Conservation (phyloP, 768 basidiomycete species). For the Mycena sanguinolenta region DNA sequence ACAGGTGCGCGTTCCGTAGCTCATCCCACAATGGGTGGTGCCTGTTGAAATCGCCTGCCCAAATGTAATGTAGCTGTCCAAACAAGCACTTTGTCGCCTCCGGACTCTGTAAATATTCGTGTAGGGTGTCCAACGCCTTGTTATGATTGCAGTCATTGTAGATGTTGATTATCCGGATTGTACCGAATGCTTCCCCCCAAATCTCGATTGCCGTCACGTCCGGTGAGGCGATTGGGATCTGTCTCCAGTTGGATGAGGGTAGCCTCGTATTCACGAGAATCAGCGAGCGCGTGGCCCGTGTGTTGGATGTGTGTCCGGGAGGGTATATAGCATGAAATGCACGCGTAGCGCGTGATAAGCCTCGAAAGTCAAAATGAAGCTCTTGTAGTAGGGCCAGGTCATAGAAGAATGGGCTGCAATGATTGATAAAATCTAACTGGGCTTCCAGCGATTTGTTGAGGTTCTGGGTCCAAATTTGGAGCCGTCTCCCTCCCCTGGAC, state of each 20-base stretch:
- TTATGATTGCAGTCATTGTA: constrained; percentile 41
- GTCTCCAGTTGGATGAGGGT: constrained; percentile 1
- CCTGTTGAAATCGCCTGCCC: constrained; percentile 47
- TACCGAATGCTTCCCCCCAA: constrained; percentile 10
- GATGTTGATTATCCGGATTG: constrained; percentile 43
- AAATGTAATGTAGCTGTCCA: neutral
- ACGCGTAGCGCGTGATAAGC: constrained; percentile 26
- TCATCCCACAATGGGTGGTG: constrained; percentile 40
- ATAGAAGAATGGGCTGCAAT: constrained; percentile 3
- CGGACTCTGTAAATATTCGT: neutral
- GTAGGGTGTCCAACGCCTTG: constrained; percentile 14
- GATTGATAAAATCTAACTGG: constrained; percentile 27
- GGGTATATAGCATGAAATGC: constrained; percentile 45
- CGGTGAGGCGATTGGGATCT: constrained; percentile 11
- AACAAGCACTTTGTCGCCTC: neutral
- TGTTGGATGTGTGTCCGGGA: constrained; percentile 19
- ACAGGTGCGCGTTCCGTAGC: neutral
- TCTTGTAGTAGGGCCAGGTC: constrained; percentile 49
- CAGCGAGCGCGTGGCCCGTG: neutral
- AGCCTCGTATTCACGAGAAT: constrained; percentile 21
- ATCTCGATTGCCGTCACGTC: constrained; percentile 44
- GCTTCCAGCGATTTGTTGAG: constrained; percentile 42
- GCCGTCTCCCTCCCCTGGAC: neutral
- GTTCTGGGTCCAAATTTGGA: constrained; percentile 44
- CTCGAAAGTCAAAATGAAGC: constrained; percentile 42